Conservation (phyloP, 345 rosid species). For the Punica granatum region DNA sequence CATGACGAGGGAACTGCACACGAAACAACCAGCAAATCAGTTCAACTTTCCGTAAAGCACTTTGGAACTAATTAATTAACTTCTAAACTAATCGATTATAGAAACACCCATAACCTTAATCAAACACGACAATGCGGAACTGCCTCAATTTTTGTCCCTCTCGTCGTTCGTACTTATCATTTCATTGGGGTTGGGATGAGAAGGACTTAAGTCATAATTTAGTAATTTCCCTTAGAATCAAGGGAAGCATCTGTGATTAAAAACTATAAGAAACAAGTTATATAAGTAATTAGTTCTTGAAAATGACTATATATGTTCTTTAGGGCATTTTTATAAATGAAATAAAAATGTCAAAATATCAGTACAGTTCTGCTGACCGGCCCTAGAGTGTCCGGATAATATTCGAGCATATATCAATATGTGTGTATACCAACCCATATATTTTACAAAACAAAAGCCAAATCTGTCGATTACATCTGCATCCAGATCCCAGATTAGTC, state of each 20-base stretch:
- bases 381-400: background rate
- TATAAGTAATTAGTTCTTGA: background rate
- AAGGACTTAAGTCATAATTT: background rate
- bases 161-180: background rate
- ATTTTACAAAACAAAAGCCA: background rate
- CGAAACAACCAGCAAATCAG: background rate
- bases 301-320: background rate
- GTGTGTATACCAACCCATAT: background rate
- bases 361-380: background rate
- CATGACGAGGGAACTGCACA: background rate
- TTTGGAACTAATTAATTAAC: background rate
- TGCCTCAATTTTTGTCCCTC: background rate
- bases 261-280: background rate
- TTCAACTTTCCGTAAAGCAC: background rate
- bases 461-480: no score
- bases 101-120: background rate
- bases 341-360: background rate
- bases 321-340: background rate
- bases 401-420: background rate
- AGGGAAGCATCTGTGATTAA: background rate
- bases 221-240: background rate
- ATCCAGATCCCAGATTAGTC: no score
- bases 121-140: background rate
- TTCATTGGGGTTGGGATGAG: slow-evolving; percentile 1
- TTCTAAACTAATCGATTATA: no score